These are phyloP conservation scores for Aureobasidium uvarum DNA, from an alignment of 2,329 filamentous ascomycete species.

Conservation along the genomic window DNA sequence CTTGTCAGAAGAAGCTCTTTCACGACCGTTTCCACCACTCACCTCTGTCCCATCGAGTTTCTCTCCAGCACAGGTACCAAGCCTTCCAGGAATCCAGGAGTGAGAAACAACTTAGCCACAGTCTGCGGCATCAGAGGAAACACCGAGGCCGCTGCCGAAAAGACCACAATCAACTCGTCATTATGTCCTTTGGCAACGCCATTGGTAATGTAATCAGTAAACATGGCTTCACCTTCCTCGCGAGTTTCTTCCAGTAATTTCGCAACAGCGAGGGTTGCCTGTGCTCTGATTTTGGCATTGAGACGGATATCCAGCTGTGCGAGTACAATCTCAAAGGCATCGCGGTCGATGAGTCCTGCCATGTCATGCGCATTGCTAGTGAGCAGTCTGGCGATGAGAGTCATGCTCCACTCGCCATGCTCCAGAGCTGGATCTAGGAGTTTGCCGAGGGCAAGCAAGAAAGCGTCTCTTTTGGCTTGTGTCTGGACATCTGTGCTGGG, in stretches of 20 bases:
- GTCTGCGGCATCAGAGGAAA: conserved; percentile 82
- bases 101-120: conserved; percentile 77
- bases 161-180: conserved; percentile 86
- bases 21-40: conserved; percentile 2
- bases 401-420: conserved; percentile 59
- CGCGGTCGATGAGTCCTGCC: conserved; percentile 68
- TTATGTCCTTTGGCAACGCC: conserved; percentile 72
- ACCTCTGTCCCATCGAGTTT: conserved; percentile 45
- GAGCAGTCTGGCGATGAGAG: conserved; percentile 59
- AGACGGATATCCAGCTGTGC: conserved; percentile 82
- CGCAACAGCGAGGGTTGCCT: conserved; percentile 77
- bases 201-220: conserved; percentile 70
- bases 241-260: conserved; percentile 78
- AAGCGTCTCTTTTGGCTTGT: conserved; percentile 56
- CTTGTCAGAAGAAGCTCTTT: conserved; percentile 26
- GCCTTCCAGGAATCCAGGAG: conserved; percentile 77
- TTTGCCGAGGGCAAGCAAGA: conserved; percentile 76
- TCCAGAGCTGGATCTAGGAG: conserved; percentile 90
- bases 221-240: conserved; percentile 62
- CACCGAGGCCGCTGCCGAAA: conserved; percentile 83
- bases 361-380: conserved; percentile 53
- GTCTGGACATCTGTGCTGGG: conserved; percentile 46
- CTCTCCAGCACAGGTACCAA: conserved; percentile 74
- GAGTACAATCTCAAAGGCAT: conserved; percentile 82
- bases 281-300: conserved; percentile 68